Conservation (phyloP, 371 early-diverging fungal species). For the Rhizopus stolonifer region DNA sequence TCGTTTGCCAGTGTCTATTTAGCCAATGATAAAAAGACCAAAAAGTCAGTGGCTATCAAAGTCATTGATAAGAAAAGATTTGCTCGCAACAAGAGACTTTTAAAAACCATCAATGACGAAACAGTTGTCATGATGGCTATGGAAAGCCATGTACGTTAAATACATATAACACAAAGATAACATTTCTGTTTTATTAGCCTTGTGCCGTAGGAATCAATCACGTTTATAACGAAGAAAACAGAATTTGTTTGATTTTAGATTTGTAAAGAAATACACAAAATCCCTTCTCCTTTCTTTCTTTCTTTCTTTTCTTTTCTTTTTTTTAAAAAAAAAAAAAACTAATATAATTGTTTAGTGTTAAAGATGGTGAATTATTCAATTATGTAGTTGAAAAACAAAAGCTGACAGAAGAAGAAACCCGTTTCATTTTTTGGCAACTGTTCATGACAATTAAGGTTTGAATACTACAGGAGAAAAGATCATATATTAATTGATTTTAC, state of each 20-base stretch:
- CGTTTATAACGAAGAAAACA: constrained; percentile 10
- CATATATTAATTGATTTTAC: not conserved
- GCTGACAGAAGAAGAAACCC: constrained; percentile 78
- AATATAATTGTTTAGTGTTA: constrained; percentile 34
- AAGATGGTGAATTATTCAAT: constrained; percentile 92
- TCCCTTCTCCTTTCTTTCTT: too few species aligned
- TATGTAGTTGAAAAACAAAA: constrained; percentile 72
- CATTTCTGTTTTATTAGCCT: constrained; percentile 18
- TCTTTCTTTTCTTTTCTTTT: too few species aligned
- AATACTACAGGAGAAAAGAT: too few species aligned
- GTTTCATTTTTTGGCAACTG: constrained; percentile 80
- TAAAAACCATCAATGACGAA: constrained; percentile 66
- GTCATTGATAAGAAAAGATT: constrained; percentile 58
- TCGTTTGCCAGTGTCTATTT: constrained; percentile 67
- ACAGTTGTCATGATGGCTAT: constrained; percentile 72
- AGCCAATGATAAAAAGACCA: constrained; percentile 46
- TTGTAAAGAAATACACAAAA: constrained; percentile 11
- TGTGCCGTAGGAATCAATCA: constrained; percentile 11
- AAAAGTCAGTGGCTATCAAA: constrained; percentile 62
- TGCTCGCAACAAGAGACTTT: constrained; percentile 46
- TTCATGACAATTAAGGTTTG: constrained; percentile 65
- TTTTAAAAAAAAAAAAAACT: too few species aligned
- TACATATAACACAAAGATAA: too few species aligned
- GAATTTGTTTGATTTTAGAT: constrained; percentile 17
- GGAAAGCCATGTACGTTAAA: constrained; percentile 58